Conservation (phyloP, 345 rosid genomes). For the Corchorus olitorius region DNA sequence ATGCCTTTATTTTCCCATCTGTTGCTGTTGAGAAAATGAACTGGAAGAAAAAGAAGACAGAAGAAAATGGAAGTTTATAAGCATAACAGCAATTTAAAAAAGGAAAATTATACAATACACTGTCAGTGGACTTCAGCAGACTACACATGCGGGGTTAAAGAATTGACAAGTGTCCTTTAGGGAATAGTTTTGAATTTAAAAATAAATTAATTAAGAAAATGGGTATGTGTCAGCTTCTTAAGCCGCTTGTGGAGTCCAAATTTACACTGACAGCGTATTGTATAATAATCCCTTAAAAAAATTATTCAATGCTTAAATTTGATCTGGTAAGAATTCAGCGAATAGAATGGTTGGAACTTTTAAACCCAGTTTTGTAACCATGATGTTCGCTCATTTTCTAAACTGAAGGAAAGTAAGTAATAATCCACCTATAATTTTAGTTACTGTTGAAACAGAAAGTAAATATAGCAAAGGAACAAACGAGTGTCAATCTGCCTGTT, state of each 20-base stretch:
- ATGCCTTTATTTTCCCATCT: slow-evolving; percentile 87
- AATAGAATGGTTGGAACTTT: not conserved
- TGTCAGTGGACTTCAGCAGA: too few relatives aligned
- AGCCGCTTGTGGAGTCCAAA: too few relatives aligned
- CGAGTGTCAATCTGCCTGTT: slow-evolving; percentile 9
- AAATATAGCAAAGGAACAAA: slow-evolving; percentile 13
- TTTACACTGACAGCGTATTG: too few relatives aligned
- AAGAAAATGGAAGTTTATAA: slow-evolving; percentile 13
- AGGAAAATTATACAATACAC: too few relatives aligned
- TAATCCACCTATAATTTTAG: not conserved
- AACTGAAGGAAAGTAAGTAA: not conserved
- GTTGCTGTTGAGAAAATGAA: slow-evolving; percentile 77
- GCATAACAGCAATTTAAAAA: slow-evolving; percentile 7
- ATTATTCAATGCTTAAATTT: slow-evolving; percentile 3
- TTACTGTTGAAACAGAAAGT: not conserved
- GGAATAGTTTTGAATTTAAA: too few relatives aligned
- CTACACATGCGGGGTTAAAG: too few relatives aligned
- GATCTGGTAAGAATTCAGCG: slow-evolving; percentile 1
- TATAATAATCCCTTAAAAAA: too few relatives aligned
- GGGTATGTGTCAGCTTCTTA: too few relatives aligned
- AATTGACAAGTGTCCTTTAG: too few relatives aligned
- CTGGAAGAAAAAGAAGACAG: slow-evolving; percentile 32
- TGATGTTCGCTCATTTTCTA: not conserved
- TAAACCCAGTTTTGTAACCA: not conserved
- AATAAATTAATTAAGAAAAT: too few relatives aligned